These are phyloP conservation scores for Neofusicoccum umdonicola DNA, from an alignment of 2,329 filamentous ascomycete species.

Conservation along the genomic window DNA sequence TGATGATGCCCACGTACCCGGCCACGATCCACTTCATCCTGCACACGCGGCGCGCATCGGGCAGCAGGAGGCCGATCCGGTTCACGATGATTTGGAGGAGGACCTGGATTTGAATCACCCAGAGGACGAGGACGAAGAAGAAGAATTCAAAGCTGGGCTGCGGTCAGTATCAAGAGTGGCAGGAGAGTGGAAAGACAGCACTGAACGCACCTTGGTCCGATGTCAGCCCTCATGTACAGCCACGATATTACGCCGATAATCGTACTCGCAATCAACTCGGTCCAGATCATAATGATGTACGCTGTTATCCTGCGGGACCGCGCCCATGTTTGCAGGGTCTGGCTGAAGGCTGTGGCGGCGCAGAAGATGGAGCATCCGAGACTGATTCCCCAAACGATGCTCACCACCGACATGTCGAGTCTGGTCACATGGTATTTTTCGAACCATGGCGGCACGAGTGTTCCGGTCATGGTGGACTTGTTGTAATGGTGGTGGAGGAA, in stretches of 20 bases:
- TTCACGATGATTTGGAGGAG: slow-evolving; percentile 29
- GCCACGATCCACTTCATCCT: slow-evolving; percentile 22
- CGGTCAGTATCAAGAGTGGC: not conserved
- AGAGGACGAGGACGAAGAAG: slow-evolving; percentile 31
- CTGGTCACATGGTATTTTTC: not conserved
- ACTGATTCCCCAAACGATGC: slow-evolving; percentile 9
- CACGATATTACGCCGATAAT: slow-evolving; percentile 41
- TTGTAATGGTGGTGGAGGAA: not conserved
- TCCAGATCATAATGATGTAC: slow-evolving; percentile 48
- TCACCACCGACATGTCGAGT: not conserved
- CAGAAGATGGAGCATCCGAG: not conserved
- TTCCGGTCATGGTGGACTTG: not conserved
- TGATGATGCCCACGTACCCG: slow-evolving; percentile 25
- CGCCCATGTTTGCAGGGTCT: not conserved
- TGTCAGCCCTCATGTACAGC: slow-evolving; percentile 38
- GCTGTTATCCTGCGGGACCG: not conserved
- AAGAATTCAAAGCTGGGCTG: slow-evolving; percentile 19
- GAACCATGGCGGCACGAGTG: slow-evolving; percentile 3
- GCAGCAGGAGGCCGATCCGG: slow-evolving; percentile 28
- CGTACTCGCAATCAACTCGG: slow-evolving; percentile 43
- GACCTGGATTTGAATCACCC: slow-evolving; percentile 43
- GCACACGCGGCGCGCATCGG: slow-evolving; percentile 21
- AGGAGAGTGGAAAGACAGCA: not conserved
- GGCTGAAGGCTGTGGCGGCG: not conserved
- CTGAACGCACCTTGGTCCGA: slow-evolving; percentile 31